Evolutionary conservation across 2,329 filamentous ascomycete genomes (phyloP).

Genomic region (Verticillium alfalfae): DNA sequence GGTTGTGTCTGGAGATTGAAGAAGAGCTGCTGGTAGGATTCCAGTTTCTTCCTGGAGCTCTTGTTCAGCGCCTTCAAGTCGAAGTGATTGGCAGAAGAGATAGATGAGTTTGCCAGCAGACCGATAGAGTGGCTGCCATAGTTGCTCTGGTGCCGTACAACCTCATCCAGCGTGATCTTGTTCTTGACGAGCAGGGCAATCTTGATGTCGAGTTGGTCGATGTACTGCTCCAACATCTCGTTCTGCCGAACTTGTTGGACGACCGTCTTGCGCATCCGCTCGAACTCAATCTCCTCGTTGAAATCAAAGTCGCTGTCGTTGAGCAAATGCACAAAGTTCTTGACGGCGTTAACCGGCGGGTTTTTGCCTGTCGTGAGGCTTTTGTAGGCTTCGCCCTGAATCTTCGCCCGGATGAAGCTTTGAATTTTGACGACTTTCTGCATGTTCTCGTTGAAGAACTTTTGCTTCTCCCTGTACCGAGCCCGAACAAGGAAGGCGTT

Average conservation of each 20-base stretch:
- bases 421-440: slow-evolving; percentile 98
- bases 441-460: slow-evolving; percentile 94
- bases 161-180: slow-evolving; percentile 97
- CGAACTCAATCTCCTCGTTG: slow-evolving; percentile 96
- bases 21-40: slow-evolving; percentile 95
- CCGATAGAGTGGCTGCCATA: slow-evolving; percentile 85
- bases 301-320: slow-evolving; percentile 99
- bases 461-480: slow-evolving; percentile 77
- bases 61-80: slow-evolving; percentile 98
- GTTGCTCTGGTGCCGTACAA: slow-evolving; percentile 93
- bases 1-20: slow-evolving; percentile 96
- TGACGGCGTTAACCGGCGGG: slow-evolving; percentile 91
- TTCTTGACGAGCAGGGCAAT: slow-evolving; percentile 98
- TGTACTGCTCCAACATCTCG: slow-evolving; percentile 95
- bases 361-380: slow-evolving; percentile 94
- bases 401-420: slow-evolving; percentile 89
- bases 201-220: slow-evolving; percentile 97
- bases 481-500: slow-evolving; percentile 69
- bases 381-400: slow-evolving; percentile 97
- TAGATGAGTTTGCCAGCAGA: slow-evolving; percentile 81
- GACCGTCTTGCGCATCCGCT: slow-evolving; percentile 88
- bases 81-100: slow-evolving; percentile 84
- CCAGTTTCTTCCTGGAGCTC: slow-evolving; percentile 88
- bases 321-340: slow-evolving; percentile 94
- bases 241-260: slow-evolving; percentile 97